A percentile compares a stretch with the other conserved stretches of the same genome.
phyloP scores from a whole-genome alignment of 805 yeast species.

The Metschnikowia vanudenii region DNA sequence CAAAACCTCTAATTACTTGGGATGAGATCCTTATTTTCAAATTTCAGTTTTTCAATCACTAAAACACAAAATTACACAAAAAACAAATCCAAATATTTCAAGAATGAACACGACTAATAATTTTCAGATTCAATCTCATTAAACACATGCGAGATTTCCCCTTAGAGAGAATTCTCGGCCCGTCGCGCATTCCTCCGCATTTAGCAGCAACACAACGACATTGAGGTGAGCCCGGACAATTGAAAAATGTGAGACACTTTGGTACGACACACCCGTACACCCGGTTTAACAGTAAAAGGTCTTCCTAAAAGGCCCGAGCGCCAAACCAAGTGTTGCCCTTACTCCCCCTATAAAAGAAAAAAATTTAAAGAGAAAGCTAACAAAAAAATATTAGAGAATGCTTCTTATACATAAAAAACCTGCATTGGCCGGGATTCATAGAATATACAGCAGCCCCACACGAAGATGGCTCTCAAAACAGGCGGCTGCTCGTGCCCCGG shows the following conservation, averaged over 20 bases:
- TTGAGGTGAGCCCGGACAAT: too few species aligned
- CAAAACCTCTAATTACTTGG: too few species aligned
- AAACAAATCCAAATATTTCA: too few species aligned
- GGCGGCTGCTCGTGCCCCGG: background rate
- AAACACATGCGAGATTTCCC: background rate
- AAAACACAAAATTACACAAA: too few species aligned
- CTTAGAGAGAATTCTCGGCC: too few species aligned
- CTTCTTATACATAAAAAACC: slow-evolving; percentile 10
- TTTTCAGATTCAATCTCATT: too few species aligned
- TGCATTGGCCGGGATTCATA: slow-evolving; percentile 8
- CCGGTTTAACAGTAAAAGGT: background rate
- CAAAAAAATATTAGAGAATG: background rate
- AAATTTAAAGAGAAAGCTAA: too few species aligned
- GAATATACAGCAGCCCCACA: slow-evolving; percentile 1
- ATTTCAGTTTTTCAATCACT: too few species aligned
- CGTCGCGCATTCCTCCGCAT: background rate
- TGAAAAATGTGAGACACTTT: background rate
- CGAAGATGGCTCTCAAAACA: slow-evolving; percentile 7
- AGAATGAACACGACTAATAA: too few species aligned
- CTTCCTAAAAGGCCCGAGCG: slow-evolving; percentile 3
- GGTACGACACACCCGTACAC: background rate
- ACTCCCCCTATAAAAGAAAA: too few species aligned
- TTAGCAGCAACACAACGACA: background rate
- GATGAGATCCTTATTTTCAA: too few species aligned
- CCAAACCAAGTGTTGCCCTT: background rate